Conservation (phyloP, 2,329 filamentous ascomycete genomes). For the Metarhizium brunneum region DNA sequence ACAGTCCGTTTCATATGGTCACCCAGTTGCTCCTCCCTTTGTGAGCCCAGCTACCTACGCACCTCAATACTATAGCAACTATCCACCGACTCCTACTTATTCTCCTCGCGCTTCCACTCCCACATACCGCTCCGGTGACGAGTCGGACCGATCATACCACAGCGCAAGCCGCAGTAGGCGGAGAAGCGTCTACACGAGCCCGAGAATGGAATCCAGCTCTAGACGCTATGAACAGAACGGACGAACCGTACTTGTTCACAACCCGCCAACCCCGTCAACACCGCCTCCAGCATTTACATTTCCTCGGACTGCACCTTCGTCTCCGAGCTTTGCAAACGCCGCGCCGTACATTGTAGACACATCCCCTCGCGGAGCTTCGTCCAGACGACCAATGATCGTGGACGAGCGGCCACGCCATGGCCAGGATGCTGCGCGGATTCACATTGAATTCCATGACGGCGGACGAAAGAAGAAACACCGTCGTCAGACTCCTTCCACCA, state of each 20-base stretch:
- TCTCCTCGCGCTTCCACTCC: conserved; percentile 20
- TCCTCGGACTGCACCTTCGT: conserved; percentile 31
- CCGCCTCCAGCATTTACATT: conserved; percentile 32
- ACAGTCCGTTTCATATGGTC: conserved; percentile 23
- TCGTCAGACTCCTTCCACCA: conserved; percentile 24
- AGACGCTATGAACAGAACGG: conserved; percentile 26
- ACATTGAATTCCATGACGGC: conserved; percentile 27
- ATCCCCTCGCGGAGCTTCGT: conserved; percentile 14
- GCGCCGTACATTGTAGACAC: conserved; percentile 17
- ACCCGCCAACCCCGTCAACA: conserved; percentile 34
- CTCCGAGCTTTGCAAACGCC: conserved; percentile 18
- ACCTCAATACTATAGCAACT: conserved; percentile 17
- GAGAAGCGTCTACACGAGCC: conserved; percentile 28
- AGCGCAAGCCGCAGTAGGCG: conserved; percentile 21
- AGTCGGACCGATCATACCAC: conserved; percentile 25
- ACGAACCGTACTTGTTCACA: conserved; percentile 34
- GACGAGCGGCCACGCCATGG: conserved; percentile 21
- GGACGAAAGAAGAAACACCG: conserved; percentile 20
- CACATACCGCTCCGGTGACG: conserved; percentile 27
- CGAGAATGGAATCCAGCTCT: conserved; percentile 22
- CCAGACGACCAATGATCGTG: conserved; percentile 26
- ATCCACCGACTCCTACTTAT: conserved; percentile 33
- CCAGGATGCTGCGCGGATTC: conserved; percentile 18
- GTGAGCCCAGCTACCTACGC: background rate
- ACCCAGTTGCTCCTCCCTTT: conserved; percentile 13